Evolutionary conservation across 2,329 filamentous ascomycete species (phyloP), one percentile per base, ranked within the genome.

Genomic region (Talaromyces sp.): DNA sequence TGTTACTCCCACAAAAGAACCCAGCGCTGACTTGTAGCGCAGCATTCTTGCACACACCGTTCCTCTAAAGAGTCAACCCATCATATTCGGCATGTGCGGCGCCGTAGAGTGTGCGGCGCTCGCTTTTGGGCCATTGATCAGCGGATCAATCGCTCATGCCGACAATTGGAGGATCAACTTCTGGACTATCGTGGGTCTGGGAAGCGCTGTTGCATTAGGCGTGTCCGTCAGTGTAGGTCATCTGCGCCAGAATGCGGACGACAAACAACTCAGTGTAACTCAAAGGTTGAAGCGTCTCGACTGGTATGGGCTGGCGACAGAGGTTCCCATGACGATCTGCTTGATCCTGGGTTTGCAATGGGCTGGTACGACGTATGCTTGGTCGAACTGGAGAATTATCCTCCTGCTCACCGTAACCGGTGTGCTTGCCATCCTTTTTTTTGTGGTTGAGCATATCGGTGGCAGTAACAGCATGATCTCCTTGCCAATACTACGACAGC

Each of bases 301-400:
- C 54, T 33, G n/a, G 37, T 21, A 7, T 19, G 58, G 58, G 3
- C 22, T 60, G 11, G 17, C 39, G 5, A 40, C 19, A 17, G 10
- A 33, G 5, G 10, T 70, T 78, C 60, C 71, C 66, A 2, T 68
- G 69, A 9, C 63, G 74, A 61, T 76, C 28, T 75, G 69, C 61
- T 73, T 77, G 36, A 63, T 81, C n/a, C 69, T 81, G 0, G 77
- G 75, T 2, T 66, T 82, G 9, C 77, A 81, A 60, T 79, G 73
- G 65, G 79, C 75, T 2, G 75, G 74, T 17, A 59, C 64, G 0
- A 65, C 66, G 0, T 69, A 74, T 35, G 17, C 70, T 1, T 78
- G 76, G 76, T 63, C 61, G 13, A 64, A 59, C 31, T 61, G 67
- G 19, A 63, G 65, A 5, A 76, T 82, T n/a, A 76, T 82, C 46